Base-by-base conservation (phyloP, 768 basidiomycete genomes). In the Tylopilus sp. region DNA sequence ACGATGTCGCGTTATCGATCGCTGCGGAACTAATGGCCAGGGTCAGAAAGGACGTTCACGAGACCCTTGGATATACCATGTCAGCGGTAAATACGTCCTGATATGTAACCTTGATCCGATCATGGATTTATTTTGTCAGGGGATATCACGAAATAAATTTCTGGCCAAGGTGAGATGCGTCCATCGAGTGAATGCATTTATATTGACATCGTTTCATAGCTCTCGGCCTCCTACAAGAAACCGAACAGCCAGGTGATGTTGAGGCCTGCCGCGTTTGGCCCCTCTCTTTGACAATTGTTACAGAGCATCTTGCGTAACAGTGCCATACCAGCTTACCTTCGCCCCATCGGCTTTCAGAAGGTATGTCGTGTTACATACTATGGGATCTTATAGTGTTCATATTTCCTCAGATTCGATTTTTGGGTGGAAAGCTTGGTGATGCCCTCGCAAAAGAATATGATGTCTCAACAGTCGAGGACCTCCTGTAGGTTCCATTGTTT, bases 351-450 rank as follows among this genome's bases (percentile, higher is more conserved):
- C n/a, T 98, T 98, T 63, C 90, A 91, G 56, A 93, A 93, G 78
- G 89, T 85, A 55, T 41, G 64, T 28, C 29, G 4, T 16, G n/a
- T n/a, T n/a, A n/a, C n/a, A 48, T 26, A 6, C 38, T 31, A 45
- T 36, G 34, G 53, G 37, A 43, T 33, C 16, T 22, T 16, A 42
- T 12, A 30, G 42, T 12, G 40, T 48, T 53, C 24, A 66, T 25
- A 12, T 34, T 37, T 21, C 36, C 14, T 60, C 17, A 94, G 92
- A 98, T 99, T 64, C 83, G 97, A 13, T 92, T 91, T 60, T 75
- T 99, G 0, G 97, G 97, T 3, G 97, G 97, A 14, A 99, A 98
- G 70, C 80, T 98, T 1, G 97, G 97, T 2, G 79, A 83, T 48
- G 86, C 90, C 3, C 75, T 99, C 25, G 92, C 92, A 2, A 82